phyloP scores from a whole-genome alignment of 495 filamentous ascomycete genomes.

The Daldinia concentrica region DNA sequence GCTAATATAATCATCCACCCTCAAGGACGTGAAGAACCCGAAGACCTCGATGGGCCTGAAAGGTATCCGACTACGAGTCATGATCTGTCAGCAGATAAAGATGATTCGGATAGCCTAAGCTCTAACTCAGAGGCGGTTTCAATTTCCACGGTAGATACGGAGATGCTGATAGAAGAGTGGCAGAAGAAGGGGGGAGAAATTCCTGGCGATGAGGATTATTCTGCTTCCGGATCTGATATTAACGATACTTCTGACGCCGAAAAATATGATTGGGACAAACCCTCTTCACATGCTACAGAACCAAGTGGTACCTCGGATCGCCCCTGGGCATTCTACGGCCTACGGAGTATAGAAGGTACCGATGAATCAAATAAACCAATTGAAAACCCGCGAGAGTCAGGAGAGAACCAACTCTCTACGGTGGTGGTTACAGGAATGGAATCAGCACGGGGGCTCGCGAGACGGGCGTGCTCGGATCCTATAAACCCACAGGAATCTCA shows the following conservation, averaged over 20 bases:
- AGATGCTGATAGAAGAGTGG: conserved; percentile 26
- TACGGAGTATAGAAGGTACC: conserved; percentile 22
- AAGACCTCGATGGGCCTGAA: neutral
- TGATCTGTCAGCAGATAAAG: neutral
- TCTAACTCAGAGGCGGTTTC: conserved; percentile 9
- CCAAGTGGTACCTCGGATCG: neutral
- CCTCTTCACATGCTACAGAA: neutral
- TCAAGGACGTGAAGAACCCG: neutral
- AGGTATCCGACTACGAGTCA: neutral
- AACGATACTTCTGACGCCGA: conserved; percentile 26
- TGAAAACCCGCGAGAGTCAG: too few species aligned
- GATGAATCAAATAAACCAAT: neutral
- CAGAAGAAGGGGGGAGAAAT: conserved; percentile 38
- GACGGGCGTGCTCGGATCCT: neutral
- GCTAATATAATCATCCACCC: neutral
- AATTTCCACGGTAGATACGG: conserved; percentile 13
- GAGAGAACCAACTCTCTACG: neutral
- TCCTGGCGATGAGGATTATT: conserved; percentile 41
- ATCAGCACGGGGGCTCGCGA: neutral
- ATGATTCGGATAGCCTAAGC: conserved; percentile 3
- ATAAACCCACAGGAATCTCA: neutral
- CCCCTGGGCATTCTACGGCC: conserved; percentile 40
- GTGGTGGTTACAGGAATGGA: neutral
- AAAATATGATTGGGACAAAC: conserved; percentile 22
- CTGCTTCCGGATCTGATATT: conserved; percentile 23